phyloP scores from a whole-genome alignment of 768 basidiomycete genomes.

The Sarcodon aspratus region DNA sequence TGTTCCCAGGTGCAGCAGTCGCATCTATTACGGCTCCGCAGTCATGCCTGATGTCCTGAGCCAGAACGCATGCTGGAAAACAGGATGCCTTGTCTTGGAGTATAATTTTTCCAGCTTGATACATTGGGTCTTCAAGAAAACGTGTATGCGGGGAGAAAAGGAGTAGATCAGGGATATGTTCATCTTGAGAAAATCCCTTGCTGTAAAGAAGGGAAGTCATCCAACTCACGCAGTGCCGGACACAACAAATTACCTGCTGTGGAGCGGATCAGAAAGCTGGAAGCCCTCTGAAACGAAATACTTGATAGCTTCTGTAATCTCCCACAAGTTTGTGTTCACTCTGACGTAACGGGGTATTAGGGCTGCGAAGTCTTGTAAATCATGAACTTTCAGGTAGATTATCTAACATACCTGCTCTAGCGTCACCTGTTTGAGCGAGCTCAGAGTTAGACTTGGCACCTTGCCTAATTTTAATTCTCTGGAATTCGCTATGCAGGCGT shows the following conservation, averaged over 20 bases:
- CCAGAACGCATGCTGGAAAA: constrained; percentile 84
- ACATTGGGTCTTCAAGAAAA: constrained; percentile 63
- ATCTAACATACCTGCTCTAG: constrained; percentile 43
- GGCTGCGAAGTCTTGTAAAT: constrained; percentile 23
- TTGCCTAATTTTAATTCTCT: constrained; percentile 69
- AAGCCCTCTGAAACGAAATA: constrained; percentile 49
- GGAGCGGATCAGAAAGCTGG: constrained; percentile 35
- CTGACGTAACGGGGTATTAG: constrained; percentile 78
- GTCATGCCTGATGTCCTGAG: constrained; percentile 45
- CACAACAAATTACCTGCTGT: constrained; percentile 6
- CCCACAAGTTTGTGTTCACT: constrained; percentile 66
- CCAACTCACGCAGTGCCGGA: background rate
- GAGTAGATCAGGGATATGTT: constrained; percentile 75
- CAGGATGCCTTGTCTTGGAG: constrained; percentile 98
- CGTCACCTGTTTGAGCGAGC: constrained; percentile 49
- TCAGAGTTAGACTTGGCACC: constrained; percentile 56
- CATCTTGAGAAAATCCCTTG: constrained; percentile 58
- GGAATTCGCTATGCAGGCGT: constrained; percentile 75
- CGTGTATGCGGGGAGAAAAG: constrained; percentile 56
- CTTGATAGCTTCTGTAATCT: constrained; percentile 49
- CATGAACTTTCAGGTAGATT: background rate
- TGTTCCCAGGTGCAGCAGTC: constrained; percentile 96
- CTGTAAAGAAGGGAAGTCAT: constrained; percentile 18
- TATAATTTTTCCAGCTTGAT: constrained; percentile 73
- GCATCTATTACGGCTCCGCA: constrained; percentile 70